Conservation (phyloP, 139 green algal species). For the Haematococcus lacustris region DNA sequence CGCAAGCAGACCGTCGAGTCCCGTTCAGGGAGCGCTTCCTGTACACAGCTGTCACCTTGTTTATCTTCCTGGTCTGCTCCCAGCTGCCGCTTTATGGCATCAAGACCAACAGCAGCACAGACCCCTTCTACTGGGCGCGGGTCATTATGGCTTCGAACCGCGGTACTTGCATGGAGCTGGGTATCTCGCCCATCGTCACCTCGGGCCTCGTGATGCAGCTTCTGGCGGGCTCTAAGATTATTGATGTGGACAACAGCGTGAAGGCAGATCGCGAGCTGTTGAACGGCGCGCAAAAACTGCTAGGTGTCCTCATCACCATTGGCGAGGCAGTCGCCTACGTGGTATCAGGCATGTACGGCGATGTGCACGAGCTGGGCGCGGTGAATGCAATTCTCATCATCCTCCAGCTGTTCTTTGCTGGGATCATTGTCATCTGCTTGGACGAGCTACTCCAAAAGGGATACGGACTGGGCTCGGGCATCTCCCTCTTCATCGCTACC, state of each 20-base stretch:
- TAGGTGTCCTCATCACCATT: conserved; percentile 98
- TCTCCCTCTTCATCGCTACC: conserved; percentile 99
- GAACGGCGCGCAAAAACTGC: conserved; percentile 92
- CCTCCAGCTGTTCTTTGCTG: conserved; percentile 92
- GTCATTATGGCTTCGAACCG: conserved; percentile 97
- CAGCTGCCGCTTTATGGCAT: conserved; percentile 98
- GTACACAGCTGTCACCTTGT: conserved; percentile 90
- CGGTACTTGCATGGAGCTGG: conserved; percentile 97
- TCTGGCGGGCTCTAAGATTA: conserved; percentile 93
- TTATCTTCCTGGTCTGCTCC: conserved; percentile 97
- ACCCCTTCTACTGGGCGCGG: conserved; percentile 97
- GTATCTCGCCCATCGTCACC: conserved; percentile 95
- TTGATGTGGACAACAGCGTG: conserved; percentile 95
- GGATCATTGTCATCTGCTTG: conserved; percentile 98
- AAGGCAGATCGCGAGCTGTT: conserved; percentile 94
- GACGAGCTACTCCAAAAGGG: conserved; percentile 97
- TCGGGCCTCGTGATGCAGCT: conserved; percentile 97
- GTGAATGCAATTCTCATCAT: conserved; percentile 94
- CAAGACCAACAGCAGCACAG: conserved; percentile 70
- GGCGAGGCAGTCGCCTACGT: conserved; percentile 99
- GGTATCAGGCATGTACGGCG: conserved; percentile 97
- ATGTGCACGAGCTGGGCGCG: conserved; percentile 86
- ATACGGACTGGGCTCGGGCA: conserved; percentile 95
- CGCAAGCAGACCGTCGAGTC: conserved; percentile 49
- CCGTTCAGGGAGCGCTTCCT: conserved; percentile 83